Base-by-base conservation (phyloP, 2,329 filamentous ascomycete genomes). In the Colletotrichum sp. region DNA sequence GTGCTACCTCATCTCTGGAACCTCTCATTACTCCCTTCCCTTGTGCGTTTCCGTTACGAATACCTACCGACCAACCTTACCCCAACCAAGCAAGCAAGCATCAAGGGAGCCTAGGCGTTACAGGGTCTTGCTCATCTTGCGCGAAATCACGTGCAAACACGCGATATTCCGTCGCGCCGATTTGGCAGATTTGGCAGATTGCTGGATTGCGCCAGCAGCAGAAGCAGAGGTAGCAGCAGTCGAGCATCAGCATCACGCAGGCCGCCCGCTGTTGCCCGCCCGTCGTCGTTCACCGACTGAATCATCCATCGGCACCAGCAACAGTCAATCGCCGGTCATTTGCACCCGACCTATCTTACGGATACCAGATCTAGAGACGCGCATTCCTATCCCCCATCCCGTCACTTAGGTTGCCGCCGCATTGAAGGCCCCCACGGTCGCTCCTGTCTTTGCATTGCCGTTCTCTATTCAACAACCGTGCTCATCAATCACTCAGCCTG, bases 131-230 rank as follows among this genome's bases (percentile, higher is more conserved):
- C 44, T n/a, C 36, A 36, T 75, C 57, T 75, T 57, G 63, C 63
- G 55, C 44, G n/a, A 75, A 36, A 72, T 75, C 73, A 75, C 73
- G 73, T 75, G 69, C 24, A 26, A 64, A 68, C 24, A 75, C 69
- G 73, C 73, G 73, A 75, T 75, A 72, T n/a, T 60, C 36, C n/a
- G 21, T 57, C 21, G 63, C 63, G 63, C 44, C 21, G 57, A 34
- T 32, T 62, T 52, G 44, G 59, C 59, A 62, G 16, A 62, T 52
- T 21, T 52, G 44, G n/a, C n/a, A 52, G 44, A 52, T 5, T 52
- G 44, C 10, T 52, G 44, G 44, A 21, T 52, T 60, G 9, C 24
- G 32, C 69, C 44, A 34, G 62, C 36, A 68, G 60, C 39, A 49
- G 39, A 10, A 39, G 16, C 34, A 39, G 34, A 16, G 8, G 34